Conservation (phyloP, 2,329 filamentous ascomycete species). For the Phoma sp. region DNA sequence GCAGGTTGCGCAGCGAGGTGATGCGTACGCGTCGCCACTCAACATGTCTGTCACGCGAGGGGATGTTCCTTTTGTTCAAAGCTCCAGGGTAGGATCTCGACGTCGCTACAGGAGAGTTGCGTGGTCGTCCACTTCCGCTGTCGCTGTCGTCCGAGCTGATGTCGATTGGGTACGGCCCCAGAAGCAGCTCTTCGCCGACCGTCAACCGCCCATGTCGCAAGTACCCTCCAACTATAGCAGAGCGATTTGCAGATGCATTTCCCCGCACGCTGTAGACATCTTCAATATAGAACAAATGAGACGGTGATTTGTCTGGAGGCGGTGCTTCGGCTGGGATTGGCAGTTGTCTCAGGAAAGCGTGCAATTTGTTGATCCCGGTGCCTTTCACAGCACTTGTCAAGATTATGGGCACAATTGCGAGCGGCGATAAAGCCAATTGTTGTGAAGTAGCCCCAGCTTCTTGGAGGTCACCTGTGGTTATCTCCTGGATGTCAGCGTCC, state of each 20-base stretch:
- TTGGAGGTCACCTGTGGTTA: slow-evolving; percentile 63
- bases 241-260: slow-evolving; percentile 34
- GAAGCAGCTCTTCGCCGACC: slow-evolving; percentile 76
- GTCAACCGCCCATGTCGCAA: slow-evolving; percentile 79
- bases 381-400: slow-evolving; percentile 88
- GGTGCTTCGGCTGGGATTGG: slow-evolving; percentile 61
- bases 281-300: slow-evolving; percentile 84
- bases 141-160: slow-evolving; percentile 45
- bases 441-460: slow-evolving; percentile 65
- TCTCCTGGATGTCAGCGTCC: slow-evolving; percentile 57
- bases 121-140: slow-evolving; percentile 37
- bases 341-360: slow-evolving; percentile 78
- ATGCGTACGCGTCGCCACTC: slow-evolving; percentile 82
- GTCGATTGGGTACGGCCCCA: slow-evolving; percentile 70
- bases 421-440: slow-evolving; percentile 56
- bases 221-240: slow-evolving; percentile 80
- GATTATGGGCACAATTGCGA: slow-evolving; percentile 75
- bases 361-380: slow-evolving; percentile 78
- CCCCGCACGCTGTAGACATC: slow-evolving; percentile 76
- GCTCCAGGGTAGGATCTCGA: slow-evolving; percentile 59
- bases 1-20: slow-evolving; percentile 85
- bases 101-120: slow-evolving; percentile 42
- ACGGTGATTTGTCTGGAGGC: slow-evolving; percentile 51
- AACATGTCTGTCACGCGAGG: slow-evolving; percentile 32
- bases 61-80: slow-evolving; percentile 36